A percentile compares a stretch with the other conserved stretches of the same genome.
phyloP scores from a whole-genome alignment of 257 asterid species.

The Handroanthus guayacan region DNA sequence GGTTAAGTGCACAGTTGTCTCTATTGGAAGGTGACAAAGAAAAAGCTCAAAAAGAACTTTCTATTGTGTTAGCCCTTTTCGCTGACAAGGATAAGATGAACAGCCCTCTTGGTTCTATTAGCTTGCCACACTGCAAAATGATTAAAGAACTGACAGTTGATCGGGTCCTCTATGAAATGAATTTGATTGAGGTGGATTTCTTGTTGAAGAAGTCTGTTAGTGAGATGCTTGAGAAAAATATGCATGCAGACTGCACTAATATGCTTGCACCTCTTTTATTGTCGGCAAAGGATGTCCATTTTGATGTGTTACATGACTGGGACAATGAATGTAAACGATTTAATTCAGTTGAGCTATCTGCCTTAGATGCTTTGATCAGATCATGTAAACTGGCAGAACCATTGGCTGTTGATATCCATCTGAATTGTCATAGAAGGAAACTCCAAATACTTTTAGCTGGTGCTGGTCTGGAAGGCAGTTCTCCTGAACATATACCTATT shows the following conservation, averaged over 20 bases:
- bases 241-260: conserved; percentile 72
- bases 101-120: conserved; percentile 52
- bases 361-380: conserved; percentile 77
- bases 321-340: conserved; percentile 62
- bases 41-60: conserved; percentile 75
- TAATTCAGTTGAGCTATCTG: conserved; percentile 77
- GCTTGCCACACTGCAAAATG: conserved; percentile 83
- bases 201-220: conserved; percentile 73
- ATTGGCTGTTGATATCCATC: conserved; percentile 67
- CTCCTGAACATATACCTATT: conserved; percentile 50
- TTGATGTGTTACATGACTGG: conserved; percentile 58
- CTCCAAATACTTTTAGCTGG: conserved; percentile 77
- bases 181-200: conserved; percentile 78
- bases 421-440: conserved; percentile 89
- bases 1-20: conserved; percentile 90
- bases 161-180: conserved; percentile 75
- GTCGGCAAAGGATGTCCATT: conserved; percentile 62
- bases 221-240: conserved; percentile 73
- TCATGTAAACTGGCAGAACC: conserved; percentile 74
- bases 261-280: conserved; percentile 84
- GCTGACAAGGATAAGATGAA: conserved; percentile 53
- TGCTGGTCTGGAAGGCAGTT: conserved; percentile 59
- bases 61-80: conserved; percentile 68
- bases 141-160: conserved; percentile 64
- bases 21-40: conserved; percentile 76